A percentile compares a stretch with the other conserved stretches of the same genome.
phyloP scores from a whole-genome alignment of 2,329 filamentous ascomycete genomes.

The Emergomyces orientalis region DNA sequence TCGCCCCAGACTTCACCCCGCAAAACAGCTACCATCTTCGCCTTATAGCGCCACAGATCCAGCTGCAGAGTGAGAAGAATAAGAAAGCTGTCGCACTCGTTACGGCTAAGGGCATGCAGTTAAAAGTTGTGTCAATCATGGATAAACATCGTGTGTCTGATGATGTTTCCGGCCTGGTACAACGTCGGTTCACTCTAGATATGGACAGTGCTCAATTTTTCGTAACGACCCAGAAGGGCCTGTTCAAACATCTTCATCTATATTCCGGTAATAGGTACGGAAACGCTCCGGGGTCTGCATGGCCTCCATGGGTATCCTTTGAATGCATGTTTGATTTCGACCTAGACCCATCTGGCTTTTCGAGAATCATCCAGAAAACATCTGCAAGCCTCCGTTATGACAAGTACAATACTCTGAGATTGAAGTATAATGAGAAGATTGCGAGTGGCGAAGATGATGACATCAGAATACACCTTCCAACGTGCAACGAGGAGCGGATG shows the following conservation, averaged over 20 bases:
- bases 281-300: conserved; percentile 69
- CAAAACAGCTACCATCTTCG: conserved; percentile 93
- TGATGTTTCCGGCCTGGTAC: conserved; percentile 87
- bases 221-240: conserved; percentile 86
- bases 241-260: conserved; percentile 77
- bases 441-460: conserved; percentile 44
- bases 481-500: conserved; percentile 59
- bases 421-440: conserved; percentile 96
- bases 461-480: conserved; percentile 42
- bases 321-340: conserved; percentile 98
- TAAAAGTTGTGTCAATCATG: conserved; percentile 96
- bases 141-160: conserved; percentile 90
- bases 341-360: conserved; percentile 92
- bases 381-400: conserved; percentile 91
- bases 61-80: conserved; percentile 97
- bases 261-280: conserved; percentile 94
- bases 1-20: conserved; percentile 77
- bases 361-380: conserved; percentile 90
- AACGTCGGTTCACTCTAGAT: conserved; percentile 83
- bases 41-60: conserved; percentile 93
- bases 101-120: conserved; percentile 93
- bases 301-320: conserved; percentile 97
- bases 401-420: conserved; percentile 92
- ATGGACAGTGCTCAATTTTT: conserved; percentile 99
- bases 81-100: conserved; percentile 93